Conservation (phyloP, 2,329 filamentous ascomycete species). For the Westerdykella aurantiaca region DNA sequence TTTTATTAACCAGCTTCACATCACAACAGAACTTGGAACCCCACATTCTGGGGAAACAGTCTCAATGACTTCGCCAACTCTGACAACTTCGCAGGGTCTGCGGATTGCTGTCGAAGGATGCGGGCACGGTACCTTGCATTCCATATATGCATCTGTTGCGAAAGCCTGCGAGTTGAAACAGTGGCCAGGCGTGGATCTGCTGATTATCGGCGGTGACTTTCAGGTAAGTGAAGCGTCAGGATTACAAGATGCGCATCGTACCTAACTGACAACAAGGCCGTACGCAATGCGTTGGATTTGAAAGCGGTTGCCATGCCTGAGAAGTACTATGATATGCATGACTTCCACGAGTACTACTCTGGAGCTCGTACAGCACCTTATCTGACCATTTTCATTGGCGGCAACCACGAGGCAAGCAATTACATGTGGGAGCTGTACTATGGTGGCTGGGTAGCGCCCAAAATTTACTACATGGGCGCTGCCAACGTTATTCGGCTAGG, state of each 20-base stretch:
- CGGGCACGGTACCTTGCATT: conserved; percentile 84
- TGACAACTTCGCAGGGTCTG: conserved; percentile 38
- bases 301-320: conserved; percentile 81
- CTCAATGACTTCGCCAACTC: conserved; percentile 22
- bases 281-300: conserved; percentile 82
- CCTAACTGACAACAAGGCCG: conserved; percentile 51
- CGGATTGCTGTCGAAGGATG: conserved; percentile 84
- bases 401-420: conserved; percentile 91
- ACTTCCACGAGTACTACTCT: conserved; percentile 92
- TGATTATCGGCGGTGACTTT: conserved; percentile 96
- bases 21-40: too few relatives aligned
- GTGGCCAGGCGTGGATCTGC: conserved; percentile 77
- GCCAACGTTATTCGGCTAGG: conserved; percentile 83
- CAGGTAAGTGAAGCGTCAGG: conserved; percentile 51
- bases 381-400: conserved; percentile 84
- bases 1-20: too few relatives aligned
- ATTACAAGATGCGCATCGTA: neutral
- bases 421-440: conserved; percentile 91
- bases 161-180: conserved; percentile 62
- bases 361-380: conserved; percentile 73
- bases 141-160: conserved; percentile 77
- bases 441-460: conserved; percentile 92
- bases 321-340: conserved; percentile 82
- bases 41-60: too few relatives aligned
- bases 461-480: conserved; percentile 94